Evolutionary conservation across 257 asterid species (phyloP), one percentile per base, ranked within the genome.

Genomic region (Nicotiana sylvestris): DNA sequence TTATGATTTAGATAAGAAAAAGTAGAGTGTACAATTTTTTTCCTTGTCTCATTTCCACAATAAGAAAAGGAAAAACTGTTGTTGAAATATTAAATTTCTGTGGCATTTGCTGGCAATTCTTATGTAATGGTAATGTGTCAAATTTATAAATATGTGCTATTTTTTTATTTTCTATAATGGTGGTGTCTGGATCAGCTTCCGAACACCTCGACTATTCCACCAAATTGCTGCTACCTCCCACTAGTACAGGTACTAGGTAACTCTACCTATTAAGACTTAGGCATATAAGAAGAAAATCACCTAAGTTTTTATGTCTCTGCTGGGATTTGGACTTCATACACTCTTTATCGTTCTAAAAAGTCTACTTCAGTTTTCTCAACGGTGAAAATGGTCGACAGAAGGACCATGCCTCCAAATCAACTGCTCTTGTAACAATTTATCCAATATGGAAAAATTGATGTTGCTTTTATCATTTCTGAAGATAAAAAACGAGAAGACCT

Each of bases 401-500:
- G 49, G 9, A 7, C 61, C 7, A 21, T 10, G 25, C 80, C 56
- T 35, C 30, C 77, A 69, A 37, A 69, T 39, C 16, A 9, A 39
- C 17, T 69, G 17, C 55, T 37, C 17, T 37, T 37, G 32, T 27
- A 69, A 39, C 9, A 69, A 17, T 32, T 18, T 69, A 46, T 74
- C 62, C 62, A 74, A 46, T 27, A 72, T 74, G 49, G 61, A 25
- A 49, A 25, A 74, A 27, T 13, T 74, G 37, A 72, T 72, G 21
- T 49, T 49, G 62, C 2, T 74, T 39, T 74, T 49, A 27, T 74
- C 80, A 27, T 49, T 61, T 60, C 39, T 76, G 77, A 83, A 94
- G 99, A 91, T 81, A 89, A 85, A 88, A 60, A 33, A 27, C 91
- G 97, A 87, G 98, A 93, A 87, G 93, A 85, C 74, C 78, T 96